Evolutionary conservation across 2,329 filamentous ascomycete genomes (phyloP), one percentile per base, ranked within the genome.

Genomic region (Plectosphaerella cucumerina): DNA sequence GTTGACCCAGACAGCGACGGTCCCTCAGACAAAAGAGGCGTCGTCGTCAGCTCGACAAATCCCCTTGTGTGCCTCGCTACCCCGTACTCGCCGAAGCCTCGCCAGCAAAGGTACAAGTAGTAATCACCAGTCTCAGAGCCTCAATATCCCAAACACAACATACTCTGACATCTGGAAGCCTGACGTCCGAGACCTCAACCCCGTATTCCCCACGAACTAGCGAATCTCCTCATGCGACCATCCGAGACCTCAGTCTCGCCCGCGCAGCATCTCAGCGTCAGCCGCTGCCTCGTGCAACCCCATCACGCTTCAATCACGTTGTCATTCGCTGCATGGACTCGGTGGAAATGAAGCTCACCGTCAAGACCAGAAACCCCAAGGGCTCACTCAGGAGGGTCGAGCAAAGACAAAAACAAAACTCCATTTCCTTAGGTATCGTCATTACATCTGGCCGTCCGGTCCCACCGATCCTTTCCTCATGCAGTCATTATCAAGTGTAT

Each of bases 401-500:
- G 20, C 34, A 35, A 46, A 18, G 43, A 48, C 39, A 22, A 22
- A 43, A 46, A 31, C 33, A 48, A 42, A 46, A 43, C 45, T 50
- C 35, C 47, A 34, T 37, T 50, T 20, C 33, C 17, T 37, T 43
- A 37, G 52, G 48, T 44, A 34, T 15, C 23, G 31, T 14, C 39
- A 54, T 52, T 54, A 54, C 47, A 49, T 52, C 52, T 48, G 33
- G 44, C 50, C 46, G 47, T 43, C 52, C 52, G 42, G n/a, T 44
- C 20, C 42, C 23, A 21, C 42, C 21, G 42, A 26, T 31, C 42
- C 42, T 31, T 39, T 42, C 50, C 52, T 56, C 54, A 52, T 56
- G 50, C 54, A 54, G 43, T 56, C 54, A 50, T 56, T 48, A 56
- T 52, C 31, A 47, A 50, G 42, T 54, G 52, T 52, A 52, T 42